phyloP scores from a whole-genome alignment of 1,284 basidiomycete species.

The Stygiomarasmius scandens region DNA sequence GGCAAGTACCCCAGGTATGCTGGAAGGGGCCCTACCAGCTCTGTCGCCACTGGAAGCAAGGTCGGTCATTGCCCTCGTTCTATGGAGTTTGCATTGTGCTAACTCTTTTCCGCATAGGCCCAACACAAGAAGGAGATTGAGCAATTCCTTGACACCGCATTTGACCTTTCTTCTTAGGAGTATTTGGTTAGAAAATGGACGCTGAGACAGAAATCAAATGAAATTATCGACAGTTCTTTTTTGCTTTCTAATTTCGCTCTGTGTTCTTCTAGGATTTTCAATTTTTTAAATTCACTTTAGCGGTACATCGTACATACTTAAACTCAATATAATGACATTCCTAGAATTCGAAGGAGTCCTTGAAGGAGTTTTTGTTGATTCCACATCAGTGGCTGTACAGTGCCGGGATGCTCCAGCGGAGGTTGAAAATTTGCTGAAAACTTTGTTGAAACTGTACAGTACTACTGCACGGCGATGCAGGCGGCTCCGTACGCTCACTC shows the following conservation, averaged over 20 bases:
- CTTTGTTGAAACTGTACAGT: conserved; percentile 62
- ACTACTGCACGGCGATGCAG: conserved; percentile 47
- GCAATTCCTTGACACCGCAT: conserved; percentile 65
- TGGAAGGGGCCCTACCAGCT: conserved; percentile 86
- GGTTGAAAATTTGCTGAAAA: conserved; percentile 38
- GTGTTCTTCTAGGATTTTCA: too few species aligned
- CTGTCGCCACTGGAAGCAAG: conserved; percentile 91
- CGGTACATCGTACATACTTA: too few species aligned
- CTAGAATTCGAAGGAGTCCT: too few species aligned
- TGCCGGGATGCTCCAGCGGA: conserved; percentile 16
- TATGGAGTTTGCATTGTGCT: neutral
- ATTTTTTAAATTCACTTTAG: too few species aligned
- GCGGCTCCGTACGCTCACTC: conserved; percentile 18
- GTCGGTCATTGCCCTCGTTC: conserved; percentile 34
- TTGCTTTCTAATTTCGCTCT: too few species aligned
- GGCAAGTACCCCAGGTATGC: conserved; percentile 87
- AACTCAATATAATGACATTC: too few species aligned
- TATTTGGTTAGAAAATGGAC: neutral
- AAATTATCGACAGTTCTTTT: too few species aligned
- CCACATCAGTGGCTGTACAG: too few species aligned
- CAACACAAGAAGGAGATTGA: conserved; percentile 89
- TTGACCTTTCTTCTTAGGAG: conserved; percentile 33
- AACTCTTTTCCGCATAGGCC: conserved; percentile 38
- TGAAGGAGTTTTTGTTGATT: too few species aligned
- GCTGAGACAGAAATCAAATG: too few species aligned